These are phyloP conservation scores for Exophiala alcalophila DNA, from an alignment of 2,329 filamentous ascomycete genomes.

Conservation along the genomic window DNA sequence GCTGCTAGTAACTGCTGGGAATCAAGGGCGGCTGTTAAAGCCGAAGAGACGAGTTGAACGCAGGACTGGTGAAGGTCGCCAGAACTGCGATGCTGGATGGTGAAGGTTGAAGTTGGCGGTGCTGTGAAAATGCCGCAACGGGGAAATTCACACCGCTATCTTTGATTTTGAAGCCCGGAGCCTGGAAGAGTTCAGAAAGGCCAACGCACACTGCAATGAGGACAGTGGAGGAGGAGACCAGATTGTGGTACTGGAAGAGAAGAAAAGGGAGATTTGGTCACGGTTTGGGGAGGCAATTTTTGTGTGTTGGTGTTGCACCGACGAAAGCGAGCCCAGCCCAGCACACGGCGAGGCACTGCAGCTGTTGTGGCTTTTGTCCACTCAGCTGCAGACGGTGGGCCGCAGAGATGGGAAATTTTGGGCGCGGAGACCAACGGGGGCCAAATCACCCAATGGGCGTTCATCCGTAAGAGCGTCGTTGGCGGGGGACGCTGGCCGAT, in stretches of 20 bases:
- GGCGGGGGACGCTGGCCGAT: slow-evolving; percentile 3
- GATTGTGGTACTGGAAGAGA: no score
- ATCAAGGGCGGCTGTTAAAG: slow-evolving; percentile 15
- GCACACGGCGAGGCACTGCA: no score
- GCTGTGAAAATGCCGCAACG: slow-evolving; percentile 17
- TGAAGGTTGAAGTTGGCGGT: slow-evolving; percentile 11
- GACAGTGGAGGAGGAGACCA: no score
- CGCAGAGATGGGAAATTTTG: slow-evolving; percentile 16
- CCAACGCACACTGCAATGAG: no score
- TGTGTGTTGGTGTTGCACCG: slow-evolving; percentile 14
- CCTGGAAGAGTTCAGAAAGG: no score
- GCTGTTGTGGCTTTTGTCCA: no score
- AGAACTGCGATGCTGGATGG: slow-evolving; percentile 18
- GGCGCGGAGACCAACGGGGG: slow-evolving; percentile 2
- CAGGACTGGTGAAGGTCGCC: slow-evolving; percentile 18
- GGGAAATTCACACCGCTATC: slow-evolving; percentile 8
- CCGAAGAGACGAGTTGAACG: slow-evolving; percentile 4
- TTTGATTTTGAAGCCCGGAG: background rate
- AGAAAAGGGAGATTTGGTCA: no score
- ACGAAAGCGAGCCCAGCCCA: background rate
- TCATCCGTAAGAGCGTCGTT: no score
- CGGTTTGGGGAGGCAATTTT: no score
- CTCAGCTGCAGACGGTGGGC: no score
- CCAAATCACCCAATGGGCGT: background rate
- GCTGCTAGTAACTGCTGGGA: slow-evolving; percentile 10